Percentiles rank a stretch among this genome's conserved stretches.
Conservation (phyloP, 1,139 yeast species). For the Spathaspora sp. region DNA sequence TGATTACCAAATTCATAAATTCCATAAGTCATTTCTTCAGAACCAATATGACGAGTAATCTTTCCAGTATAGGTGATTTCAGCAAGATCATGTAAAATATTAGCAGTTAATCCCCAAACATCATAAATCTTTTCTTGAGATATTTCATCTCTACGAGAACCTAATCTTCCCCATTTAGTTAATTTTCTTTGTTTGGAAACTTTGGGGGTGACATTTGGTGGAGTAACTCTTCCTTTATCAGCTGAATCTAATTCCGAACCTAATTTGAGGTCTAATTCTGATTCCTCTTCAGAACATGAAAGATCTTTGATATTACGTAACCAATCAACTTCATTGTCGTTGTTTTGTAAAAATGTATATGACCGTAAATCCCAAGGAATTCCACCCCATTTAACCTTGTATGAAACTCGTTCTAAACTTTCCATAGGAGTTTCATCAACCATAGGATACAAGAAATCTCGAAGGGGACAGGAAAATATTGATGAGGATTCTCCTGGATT, state of each 20-base stretch:
- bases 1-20: constrained; percentile 51
- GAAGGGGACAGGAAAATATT: constrained; percentile 65
- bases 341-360: constrained; percentile 56
- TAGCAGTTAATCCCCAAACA: constrained; percentile 93
- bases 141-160: constrained; percentile 37
- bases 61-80: constrained; percentile 43
- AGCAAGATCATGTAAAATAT: constrained; percentile 77
- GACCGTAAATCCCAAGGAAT: constrained; percentile 65
- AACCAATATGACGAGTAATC: constrained; percentile 44
- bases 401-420: constrained; percentile 42
- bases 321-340: constrained; percentile 61
- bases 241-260: constrained; percentile 15
- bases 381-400: constrained; percentile 64
- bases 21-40: constrained; percentile 64
- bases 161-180: constrained; percentile 41
- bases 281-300: constrained; percentile 54
- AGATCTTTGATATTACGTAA: constrained; percentile 55
- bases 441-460: constrained; percentile 54
- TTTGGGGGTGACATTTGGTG: constrained; percentile 12
- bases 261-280: constrained; percentile 14
- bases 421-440: constrained; percentile 35
- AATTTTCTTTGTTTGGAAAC: constrained; percentile 11
- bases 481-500: constrained; percentile 75
- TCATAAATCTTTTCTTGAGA: constrained; percentile 54
- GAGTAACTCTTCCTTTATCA: constrained; percentile 15